Base-by-base conservation (phyloP, 2,329 filamentous ascomycete species). In the Colletotrichum truncatum region DNA sequence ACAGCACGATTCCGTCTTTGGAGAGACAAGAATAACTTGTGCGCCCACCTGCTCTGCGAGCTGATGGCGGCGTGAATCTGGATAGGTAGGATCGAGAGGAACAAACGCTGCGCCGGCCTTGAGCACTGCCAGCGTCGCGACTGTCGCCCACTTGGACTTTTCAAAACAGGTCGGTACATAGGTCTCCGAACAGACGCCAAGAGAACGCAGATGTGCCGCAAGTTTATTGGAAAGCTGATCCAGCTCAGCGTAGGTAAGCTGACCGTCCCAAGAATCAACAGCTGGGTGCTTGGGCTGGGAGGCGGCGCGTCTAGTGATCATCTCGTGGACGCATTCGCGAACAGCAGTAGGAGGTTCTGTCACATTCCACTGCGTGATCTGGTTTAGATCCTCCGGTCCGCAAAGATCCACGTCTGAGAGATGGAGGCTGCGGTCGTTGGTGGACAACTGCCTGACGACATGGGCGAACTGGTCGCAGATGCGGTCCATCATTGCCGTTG, bases 161-260 rank as follows among this genome's bases (percentile, higher is more conserved):
- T 59, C 55, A 16, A 59, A 39, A 30, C 34, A 59, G 26, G 51
- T 30, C 10, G 32, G 45, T 5, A 59, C 41, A 12, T 49, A 34
- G n/a, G 32, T 32, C 11, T 48, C 55, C 18, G 28, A 32, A 23
- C 12, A 14, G 8, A 59, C 55, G 16, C 30, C 43, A 4, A 49
- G 39, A 6, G 28, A 21, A 11, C 32, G 21, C 38, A 59, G 55
- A 23, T 59, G 30, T 8, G 32, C 28, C 4, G 55, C 55, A 9
- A 59, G 7, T n/a, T 18, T 26, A 25, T 46, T 48, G 11, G 55
- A 26, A 9, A 43, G 43, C 14, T 21, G 30, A 12, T 59, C 34
- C 5, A 59, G 55, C 55, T 59, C 43, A 9, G 34, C 41, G 45
- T 49, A 59, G 7, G 41, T 59, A 12, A 59, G 34, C 23, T 10